Percentiles rank a stretch among this genome's conserved stretches.
These are phyloP conservation scores for Mycena citricolor DNA, from an alignment of 1,284 basidiomycete genomes.

Conservation along the genomic window DNA sequence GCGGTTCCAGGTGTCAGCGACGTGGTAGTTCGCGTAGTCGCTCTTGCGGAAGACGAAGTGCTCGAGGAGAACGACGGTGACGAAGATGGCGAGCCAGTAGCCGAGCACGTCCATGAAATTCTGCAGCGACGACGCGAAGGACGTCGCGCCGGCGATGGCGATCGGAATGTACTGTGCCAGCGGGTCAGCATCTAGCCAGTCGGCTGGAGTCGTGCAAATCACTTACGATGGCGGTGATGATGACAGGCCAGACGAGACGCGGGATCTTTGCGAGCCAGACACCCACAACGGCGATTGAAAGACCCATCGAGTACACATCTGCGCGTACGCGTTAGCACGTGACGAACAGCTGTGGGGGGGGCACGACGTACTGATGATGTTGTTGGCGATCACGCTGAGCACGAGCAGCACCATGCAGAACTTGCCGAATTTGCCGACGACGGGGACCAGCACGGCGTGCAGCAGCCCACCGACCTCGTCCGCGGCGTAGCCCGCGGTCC, in stretches of 20 bases:
- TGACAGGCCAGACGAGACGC: slow-evolving; percentile 21
- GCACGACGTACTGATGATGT: slow-evolving; percentile 21
- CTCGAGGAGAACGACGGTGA: slow-evolving; percentile 53
- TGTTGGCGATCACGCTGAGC: slow-evolving; percentile 35
- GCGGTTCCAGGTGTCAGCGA: slow-evolving; percentile 30
- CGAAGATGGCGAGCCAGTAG: slow-evolving; percentile 61
- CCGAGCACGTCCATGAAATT: slow-evolving; percentile 44
- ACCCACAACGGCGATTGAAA: slow-evolving; percentile 19
- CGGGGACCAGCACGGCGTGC: slow-evolving; percentile 71
- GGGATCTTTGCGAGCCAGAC: slow-evolving; percentile 22
- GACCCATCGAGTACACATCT: slow-evolving; percentile 24
- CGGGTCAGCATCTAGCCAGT: too few relatives aligned
- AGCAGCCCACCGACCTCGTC: slow-evolving; percentile 75
- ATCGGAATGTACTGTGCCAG: slow-evolving; percentile 21
- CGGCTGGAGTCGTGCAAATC: too few relatives aligned
- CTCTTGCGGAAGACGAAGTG: slow-evolving; percentile 53
- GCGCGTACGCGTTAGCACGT: not conserved
- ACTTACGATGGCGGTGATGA: slow-evolving; percentile 22
- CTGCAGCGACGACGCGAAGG: slow-evolving; percentile 20
- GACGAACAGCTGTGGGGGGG: not conserved
- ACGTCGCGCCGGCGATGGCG: slow-evolving; percentile 23
- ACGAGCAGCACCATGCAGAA: slow-evolving; percentile 84
- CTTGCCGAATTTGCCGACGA: slow-evolving; percentile 71
- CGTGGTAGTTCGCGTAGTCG: slow-evolving; percentile 30
- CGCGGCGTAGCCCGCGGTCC: slow-evolving; percentile 59